A percentile compares a stretch with the other conserved stretches of the same genome.
phyloP scores from a whole-genome alignment of 1,284 basidiomycete genomes.

The Schizophyllum commune region DNA sequence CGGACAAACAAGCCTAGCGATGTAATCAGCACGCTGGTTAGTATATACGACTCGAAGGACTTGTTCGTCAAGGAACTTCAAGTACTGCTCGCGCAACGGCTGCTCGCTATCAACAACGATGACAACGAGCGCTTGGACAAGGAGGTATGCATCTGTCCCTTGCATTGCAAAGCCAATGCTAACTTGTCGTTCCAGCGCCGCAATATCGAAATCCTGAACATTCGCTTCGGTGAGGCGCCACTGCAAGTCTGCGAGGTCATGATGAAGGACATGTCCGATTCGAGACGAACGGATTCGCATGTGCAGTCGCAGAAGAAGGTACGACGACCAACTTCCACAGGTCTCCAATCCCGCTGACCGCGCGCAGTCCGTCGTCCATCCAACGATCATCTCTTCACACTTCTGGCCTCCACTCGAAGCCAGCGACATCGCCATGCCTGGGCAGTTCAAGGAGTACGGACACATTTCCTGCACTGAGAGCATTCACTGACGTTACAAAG shows the following conservation, averaged over 20 bases:
- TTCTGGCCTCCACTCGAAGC: constrained; percentile 87
- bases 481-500: constrained; percentile 30
- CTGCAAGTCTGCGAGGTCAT: constrained; percentile 94
- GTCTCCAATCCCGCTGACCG: constrained; percentile 1
- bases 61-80: constrained; percentile 93
- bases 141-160: background rate
- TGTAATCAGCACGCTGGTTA: constrained; percentile 89
- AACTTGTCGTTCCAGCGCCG: constrained; percentile 49
- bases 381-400: constrained; percentile 84
- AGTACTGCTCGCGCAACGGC: constrained; percentile 75
- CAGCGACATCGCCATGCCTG: constrained; percentile 70
- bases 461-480: no score
- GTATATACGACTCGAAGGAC: constrained; percentile 93
- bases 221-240: constrained; percentile 86
- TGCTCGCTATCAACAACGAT: constrained; percentile 61
- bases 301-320: constrained; percentile 71
- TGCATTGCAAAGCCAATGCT: background rate
- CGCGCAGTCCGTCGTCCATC: constrained; percentile 65
- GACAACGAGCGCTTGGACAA: background rate
- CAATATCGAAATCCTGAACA: constrained; percentile 88
- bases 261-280: constrained; percentile 93
- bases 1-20: constrained; percentile 83
- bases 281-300: constrained; percentile 78
- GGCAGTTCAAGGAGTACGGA: constrained; percentile 70
- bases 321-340: constrained; percentile 17